Evolutionary conservation across 805 yeast species (phyloP).

Genomic region (Kodamaea sagamina): DNA sequence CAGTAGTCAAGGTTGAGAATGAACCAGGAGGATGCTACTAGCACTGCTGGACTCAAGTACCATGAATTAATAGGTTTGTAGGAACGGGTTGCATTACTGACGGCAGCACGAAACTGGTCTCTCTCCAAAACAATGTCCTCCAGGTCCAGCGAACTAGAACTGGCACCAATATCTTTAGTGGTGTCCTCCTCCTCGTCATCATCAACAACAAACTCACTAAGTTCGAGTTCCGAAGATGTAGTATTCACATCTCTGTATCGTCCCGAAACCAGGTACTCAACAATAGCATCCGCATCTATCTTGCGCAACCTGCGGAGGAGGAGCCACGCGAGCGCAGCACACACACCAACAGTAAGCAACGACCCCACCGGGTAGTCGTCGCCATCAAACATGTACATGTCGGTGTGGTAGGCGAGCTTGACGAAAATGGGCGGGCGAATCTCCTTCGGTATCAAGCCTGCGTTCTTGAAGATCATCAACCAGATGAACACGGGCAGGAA

Average conservation of each 20-base stretch:
- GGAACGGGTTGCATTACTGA: not conserved
- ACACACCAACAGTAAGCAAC: not conserved
- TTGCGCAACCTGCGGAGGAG: slow-evolving; percentile 3
- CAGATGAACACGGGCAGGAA: slow-evolving; percentile 57
- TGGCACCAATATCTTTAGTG: not conserved
- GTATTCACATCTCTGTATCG: not conserved
- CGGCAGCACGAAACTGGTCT: not conserved
- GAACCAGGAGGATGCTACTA: slow-evolving; percentile 50
- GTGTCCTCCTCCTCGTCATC: not conserved
- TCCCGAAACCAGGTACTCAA: not conserved
- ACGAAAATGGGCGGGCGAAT: slow-evolving; percentile 57
- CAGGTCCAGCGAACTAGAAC: slow-evolving; percentile 1
- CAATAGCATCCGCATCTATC: slow-evolving; percentile 3
- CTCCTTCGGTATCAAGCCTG: slow-evolving; percentile 54
- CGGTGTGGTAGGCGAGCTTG: slow-evolving; percentile 46
- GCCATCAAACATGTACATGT: slow-evolving; percentile 35
- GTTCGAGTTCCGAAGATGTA: slow-evolving; percentile 6
- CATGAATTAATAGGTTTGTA: slow-evolving; percentile 24
- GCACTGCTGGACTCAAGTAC: slow-evolving; percentile 36
- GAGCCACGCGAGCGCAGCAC: slow-evolving; percentile 1
- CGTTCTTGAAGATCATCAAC: slow-evolving; percentile 59
- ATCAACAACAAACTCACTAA: slow-evolving; percentile 8
- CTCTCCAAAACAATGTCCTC: slow-evolving; percentile 3
- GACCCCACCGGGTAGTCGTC: slow-evolving; percentile 9
- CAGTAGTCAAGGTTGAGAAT: slow-evolving; percentile 48